Base-by-base conservation (phyloP, 805 yeast genomes). In the Pichia rugopelliculosa region DNA sequence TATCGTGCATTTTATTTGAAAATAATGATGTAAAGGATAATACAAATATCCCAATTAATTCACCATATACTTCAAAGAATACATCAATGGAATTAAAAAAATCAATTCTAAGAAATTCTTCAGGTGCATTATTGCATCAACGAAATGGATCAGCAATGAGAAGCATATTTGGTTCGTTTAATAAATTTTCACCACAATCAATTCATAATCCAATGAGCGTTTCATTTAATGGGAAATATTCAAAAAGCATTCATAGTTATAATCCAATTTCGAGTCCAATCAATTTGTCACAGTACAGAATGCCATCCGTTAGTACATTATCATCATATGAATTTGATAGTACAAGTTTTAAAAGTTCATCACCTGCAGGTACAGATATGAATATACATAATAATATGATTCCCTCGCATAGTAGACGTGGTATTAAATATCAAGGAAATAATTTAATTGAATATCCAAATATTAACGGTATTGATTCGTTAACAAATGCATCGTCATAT, bases 1-100 rank as follows among this genome's bases (percentile, higher is more conserved):
- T 89, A 54, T 77, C 91, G 4, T 87, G 96, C 64, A 72, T 87
- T 5, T 65, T 86, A 48, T 72, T 69, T 57, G 85, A 72, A 57
- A 74, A 72, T 55, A 40, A 56, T 13, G 54, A 50, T 17, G 57
- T 58, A 44, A 52, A 52, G 17, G 47, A 59, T 10, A 52, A 57
- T 42, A 53, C 59, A 4, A 65, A 64, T 44, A 59, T 74, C 11
- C 77, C 80, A 0, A 64, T 75, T 45, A 73, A 74, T 55, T 70
- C 79, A 7, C 77, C 79, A 4, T 72, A 74, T 53, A 36, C 47
- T 18, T 25, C 52, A 1, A 52, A 54, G 2, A 50, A 43, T 25
- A n/a, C 39, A n/a, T 34, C 26, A 21, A 9, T 30, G 2, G 43
- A 38, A 6, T 15, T 11, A 3, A 45, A 30, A 17, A 45, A 36